Evolutionary conservation across 78 protist genomes (phyloP).

Genomic region (Polysphondylium violaceum): DNA sequence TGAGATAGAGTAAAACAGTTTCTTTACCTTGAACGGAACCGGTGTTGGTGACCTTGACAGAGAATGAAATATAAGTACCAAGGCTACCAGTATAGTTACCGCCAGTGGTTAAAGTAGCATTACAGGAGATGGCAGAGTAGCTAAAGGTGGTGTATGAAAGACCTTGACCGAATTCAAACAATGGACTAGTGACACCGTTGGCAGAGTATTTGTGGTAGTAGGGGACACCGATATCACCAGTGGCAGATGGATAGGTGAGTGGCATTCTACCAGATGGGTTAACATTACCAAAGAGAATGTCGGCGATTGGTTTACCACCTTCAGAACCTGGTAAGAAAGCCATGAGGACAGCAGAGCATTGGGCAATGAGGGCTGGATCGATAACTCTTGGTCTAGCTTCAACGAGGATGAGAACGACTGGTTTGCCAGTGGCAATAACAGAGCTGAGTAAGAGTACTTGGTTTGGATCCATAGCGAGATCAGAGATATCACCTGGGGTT

Average conservation of each 20-base stretch:
- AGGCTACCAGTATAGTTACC: slow-evolving; percentile 36
- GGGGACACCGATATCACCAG: slow-evolving; percentile 58
- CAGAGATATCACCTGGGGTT: slow-evolving; percentile 44
- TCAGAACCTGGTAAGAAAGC: slow-evolving; percentile 84
- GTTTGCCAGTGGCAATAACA: slow-evolving; percentile 16
- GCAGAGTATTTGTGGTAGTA: slow-evolving; percentile 48
- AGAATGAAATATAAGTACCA: slow-evolving; percentile 18
- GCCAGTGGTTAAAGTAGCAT: slow-evolving; percentile 1
- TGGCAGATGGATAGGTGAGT: slow-evolving; percentile 74
- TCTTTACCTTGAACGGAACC: slow-evolving; percentile 75
- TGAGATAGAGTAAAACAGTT: slow-evolving; percentile 56
- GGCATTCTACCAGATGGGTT: slow-evolving; percentile 90
- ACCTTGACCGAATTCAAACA: slow-evolving; percentile 85
- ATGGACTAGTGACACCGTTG: slow-evolving; percentile 31
- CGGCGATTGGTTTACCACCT: slow-evolving; percentile 85
- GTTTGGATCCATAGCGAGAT: slow-evolving; percentile 13
- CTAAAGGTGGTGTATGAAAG: slow-evolving; percentile 77
- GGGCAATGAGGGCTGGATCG: slow-evolving; percentile 25
- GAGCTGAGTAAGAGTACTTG: background rate
- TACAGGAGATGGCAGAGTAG: slow-evolving; percentile 27
- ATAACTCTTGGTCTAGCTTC: slow-evolving; percentile 81
- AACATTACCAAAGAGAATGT: slow-evolving; percentile 78
- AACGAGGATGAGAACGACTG: slow-evolving; percentile 69
- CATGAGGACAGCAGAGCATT: slow-evolving; percentile 57
- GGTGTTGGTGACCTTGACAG: slow-evolving; percentile 39